Base-by-base conservation (phyloP, 768 basidiomycete genomes). In the Auricularia auricula-judae region DNA sequence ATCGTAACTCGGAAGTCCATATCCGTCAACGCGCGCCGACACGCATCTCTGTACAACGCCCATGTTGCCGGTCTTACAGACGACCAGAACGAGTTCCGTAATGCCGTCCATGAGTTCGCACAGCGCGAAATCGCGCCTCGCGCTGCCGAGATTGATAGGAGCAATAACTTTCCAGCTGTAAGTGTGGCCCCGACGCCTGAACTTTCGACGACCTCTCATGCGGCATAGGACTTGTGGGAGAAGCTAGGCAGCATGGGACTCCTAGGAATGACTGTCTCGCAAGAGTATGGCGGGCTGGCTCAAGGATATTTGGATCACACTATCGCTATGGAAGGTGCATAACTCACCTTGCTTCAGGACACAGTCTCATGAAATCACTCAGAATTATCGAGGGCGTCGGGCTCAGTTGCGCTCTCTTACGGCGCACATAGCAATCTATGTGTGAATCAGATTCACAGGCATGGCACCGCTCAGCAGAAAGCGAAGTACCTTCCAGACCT, bases 341-440 rank as follows among this genome's bases (percentile, higher is more conserved):
- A 29, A 36, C 23, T 34, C 39, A 23, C 8, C 36, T 67, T 3
- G 47, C 43, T 44, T 59, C 35, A 4, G 18, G 47, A 51, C 47
- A 21, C 43, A 10, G 43, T 21, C 21, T 16, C 14, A 51, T 51
- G 10, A 4, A 16, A 5, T 4, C 5, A 10, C 21, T 29, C 65
- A 77, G 76, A 91, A 67, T 78, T 98, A 63, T 96, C 94, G 42
- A 79, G 85, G 33, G 90, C 91, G 18, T 96, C 94, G 4, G 95
- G 92, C 39, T 93, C 92, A 3, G 89, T 98, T 34, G 95, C 89
- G 2, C 82, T 98, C 4, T 93, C 92, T 2, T 95, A 95, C 66
- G 93, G 91, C 63, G 91, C 93, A 36, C 93, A 95, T 70, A 93
- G 91, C 14, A 95, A 95, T 70, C 82, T 95, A 36, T 95, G 93